Evolutionary conservation across 1,284 basidiomycete genomes (phyloP).

Genomic region (Phaffia rhodozyma): DNA sequence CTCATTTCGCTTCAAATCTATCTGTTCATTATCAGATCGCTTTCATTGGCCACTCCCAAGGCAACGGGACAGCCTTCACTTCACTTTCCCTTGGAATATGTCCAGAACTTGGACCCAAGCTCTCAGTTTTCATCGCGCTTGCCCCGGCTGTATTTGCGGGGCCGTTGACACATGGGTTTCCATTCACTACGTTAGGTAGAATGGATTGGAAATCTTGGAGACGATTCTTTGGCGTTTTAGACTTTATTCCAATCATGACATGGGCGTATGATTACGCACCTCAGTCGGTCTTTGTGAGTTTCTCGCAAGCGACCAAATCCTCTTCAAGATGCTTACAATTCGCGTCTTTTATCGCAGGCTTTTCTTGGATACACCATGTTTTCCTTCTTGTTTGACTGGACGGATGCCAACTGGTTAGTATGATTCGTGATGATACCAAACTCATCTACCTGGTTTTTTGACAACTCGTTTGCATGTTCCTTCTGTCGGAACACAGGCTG

Average conservation of each 20-base stretch:
- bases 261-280: constrained; percentile 47
- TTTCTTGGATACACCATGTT: constrained; percentile 48
- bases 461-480: neutral
- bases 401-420: constrained; percentile 47
- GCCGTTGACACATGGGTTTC: constrained; percentile 47
- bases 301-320: constrained; percentile 16
- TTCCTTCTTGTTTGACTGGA: constrained; percentile 49
- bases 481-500: constrained; percentile 30
- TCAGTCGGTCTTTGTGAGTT: constrained; percentile 37
- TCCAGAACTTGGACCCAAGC: constrained; percentile 44
- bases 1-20: constrained; percentile 22
- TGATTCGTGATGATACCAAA: neutral
- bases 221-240: constrained; percentile 46
- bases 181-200: constrained; percentile 42
- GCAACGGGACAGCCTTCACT: constrained; percentile 45
- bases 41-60: constrained; percentile 52
- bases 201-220: constrained; percentile 47
- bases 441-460: neutral
- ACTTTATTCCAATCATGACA: constrained; percentile 52
- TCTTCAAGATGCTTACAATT: neutral
- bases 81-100: constrained; percentile 47
- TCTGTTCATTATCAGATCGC: constrained; percentile 37
- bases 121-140: constrained; percentile 48
- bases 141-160: constrained; percentile 52
- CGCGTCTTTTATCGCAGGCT: constrained; percentile 25